phyloP scores from a whole-genome alignment of 805 yeast genomes.

The Zygosaccharomyces gambellarensis region DNA sequence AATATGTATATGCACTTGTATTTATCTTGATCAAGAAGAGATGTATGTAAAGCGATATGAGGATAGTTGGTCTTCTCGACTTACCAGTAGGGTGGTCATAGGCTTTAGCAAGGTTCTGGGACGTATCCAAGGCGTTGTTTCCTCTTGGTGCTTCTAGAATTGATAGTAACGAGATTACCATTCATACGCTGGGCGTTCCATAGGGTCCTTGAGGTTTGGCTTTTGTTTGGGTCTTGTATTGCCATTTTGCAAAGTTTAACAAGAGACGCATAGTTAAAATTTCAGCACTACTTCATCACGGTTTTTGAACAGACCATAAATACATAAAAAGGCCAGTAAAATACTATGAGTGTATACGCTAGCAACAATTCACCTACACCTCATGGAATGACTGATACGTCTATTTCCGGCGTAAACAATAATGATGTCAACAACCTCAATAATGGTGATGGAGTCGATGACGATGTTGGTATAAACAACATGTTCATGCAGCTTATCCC shows the following conservation, averaged over 20 bases:
- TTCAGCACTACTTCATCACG: neutral
- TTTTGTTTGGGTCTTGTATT: too few species aligned
- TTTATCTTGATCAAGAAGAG: neutral
- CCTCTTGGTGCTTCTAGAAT: too few species aligned
- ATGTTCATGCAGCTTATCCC: conserved; percentile 26
- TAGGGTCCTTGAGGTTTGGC: too few species aligned
- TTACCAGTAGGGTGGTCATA: neutral
- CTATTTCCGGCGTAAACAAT: conserved; percentile 4
- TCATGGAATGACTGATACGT: conserved; percentile 8
- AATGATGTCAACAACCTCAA: conserved; percentile 3
- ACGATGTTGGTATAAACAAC: conserved; percentile 11
- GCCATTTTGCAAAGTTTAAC: neutral
- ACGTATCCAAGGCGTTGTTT: too few species aligned
- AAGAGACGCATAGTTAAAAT: neutral
- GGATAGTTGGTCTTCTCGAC: neutral
- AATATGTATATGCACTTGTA: too few species aligned
- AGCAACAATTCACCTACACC: conserved; percentile 15
- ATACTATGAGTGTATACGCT: conserved; percentile 9
- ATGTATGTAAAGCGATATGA: neutral
- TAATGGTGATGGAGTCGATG: conserved; percentile 8
- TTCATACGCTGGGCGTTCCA: too few species aligned
- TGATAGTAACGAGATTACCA: too few species aligned
- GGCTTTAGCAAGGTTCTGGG: neutral
- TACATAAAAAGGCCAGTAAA: too few species aligned
- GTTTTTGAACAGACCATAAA: neutral